A percentile compares a stretch with the other conserved stretches of the same genome.
These are phyloP conservation scores for Coemansia sp. DNA, from an alignment of 192 early-diverging fungal species.

Conservation along the genomic window DNA sequence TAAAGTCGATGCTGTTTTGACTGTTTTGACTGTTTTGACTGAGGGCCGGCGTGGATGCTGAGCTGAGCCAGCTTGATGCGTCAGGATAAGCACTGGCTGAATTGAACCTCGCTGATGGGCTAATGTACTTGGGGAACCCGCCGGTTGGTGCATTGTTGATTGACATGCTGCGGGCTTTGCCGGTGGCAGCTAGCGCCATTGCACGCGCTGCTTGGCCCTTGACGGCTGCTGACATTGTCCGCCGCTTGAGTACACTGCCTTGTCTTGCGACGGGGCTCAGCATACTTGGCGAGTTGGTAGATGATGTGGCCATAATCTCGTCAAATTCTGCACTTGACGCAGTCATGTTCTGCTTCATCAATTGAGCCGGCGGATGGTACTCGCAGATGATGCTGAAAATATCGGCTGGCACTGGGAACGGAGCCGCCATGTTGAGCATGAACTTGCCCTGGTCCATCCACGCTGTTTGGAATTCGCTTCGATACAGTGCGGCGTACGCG, in stretches of 20 bases:
- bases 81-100: background rate
- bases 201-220: conserved; percentile 10
- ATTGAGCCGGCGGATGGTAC: background rate
- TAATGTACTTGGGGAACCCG: background rate
- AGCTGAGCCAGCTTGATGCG: background rate
- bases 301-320: no score
- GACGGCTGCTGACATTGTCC: conserved; percentile 18
- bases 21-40: background rate
- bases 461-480: background rate
- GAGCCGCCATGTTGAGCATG: background rate
- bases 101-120: background rate
- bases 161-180: conserved; percentile 33
- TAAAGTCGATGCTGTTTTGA: background rate
- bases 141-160: conserved; percentile 1
- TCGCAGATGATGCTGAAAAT: conserved; percentile 24
- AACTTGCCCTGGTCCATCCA: conserved; percentile 40
- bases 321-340: background rate
- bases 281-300: background rate
- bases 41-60: background rate
- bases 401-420: conserved; percentile 12
- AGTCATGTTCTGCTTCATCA: background rate
- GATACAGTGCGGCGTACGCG: conserved; percentile 24
- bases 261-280: conserved; percentile 1
- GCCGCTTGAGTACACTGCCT: conserved; percentile 16
- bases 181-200: background rate